Evolutionary conservation across 495 filamentous ascomycete species (phyloP), one percentile per base, ranked within the genome.

Genomic region (Penicillium roqueforti): DNA sequence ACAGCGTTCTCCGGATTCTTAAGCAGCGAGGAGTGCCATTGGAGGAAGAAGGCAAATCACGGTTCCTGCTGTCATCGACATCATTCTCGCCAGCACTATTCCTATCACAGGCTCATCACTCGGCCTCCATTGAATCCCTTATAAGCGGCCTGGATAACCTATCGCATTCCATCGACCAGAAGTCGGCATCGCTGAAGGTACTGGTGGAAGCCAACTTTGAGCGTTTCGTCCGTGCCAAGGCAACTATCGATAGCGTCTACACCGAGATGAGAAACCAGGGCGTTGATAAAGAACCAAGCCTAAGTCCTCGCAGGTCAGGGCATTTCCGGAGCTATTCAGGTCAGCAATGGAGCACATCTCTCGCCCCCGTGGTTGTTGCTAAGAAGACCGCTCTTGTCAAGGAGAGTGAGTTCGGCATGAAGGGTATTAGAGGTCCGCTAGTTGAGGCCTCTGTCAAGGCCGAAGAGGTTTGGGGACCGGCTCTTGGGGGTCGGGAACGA

Each of bases 121-220:
- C 82, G 26, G 92, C 85, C 28, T 89, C 90, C 31, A 95, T 91
- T 0, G 77, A 92, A 51, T 79, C 83, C 14, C 77, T 98, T 3
- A 76, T 93, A 16, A 74, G 82, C 22, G 93, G 93, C 3, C 80
- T 97, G 9, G 85, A 93, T 34, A 81, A 86, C 42, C 80, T 98
- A 4, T 91, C 89, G 5, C 79, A 77, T 46, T 96, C 92, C 0
- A 98, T 98, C 59, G 93, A 97, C 60, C 89, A 97, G 66, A 98
- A 98, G 64, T 96, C 91, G 1, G 93, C 91, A 0, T 95, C 91
- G 4, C 73, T 98, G 32, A 98, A 98, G 67, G 87, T 95, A 1
- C 79, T 98, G 3, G 93, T 98, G 22, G 93, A 98, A 69, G 89
- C 87, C 26, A 97, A 98, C 63, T 98, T 98, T 62, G 95, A 98